phyloP scores from a whole-genome alignment of 164 flowering plant species.

The Houttuynia cordata region DNA sequence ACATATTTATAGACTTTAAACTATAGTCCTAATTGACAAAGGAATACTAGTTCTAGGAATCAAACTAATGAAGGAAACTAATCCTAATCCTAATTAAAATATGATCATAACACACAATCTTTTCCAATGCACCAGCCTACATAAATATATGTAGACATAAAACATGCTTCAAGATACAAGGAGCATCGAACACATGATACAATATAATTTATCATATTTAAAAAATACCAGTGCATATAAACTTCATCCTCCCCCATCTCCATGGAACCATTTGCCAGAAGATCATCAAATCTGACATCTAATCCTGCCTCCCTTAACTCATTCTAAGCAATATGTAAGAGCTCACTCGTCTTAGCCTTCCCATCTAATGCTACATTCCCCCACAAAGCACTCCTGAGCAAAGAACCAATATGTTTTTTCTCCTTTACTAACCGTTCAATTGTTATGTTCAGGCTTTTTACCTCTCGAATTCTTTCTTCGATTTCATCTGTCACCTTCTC shows the following conservation, averaged over 20 bases:
- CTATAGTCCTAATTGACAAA: too few species aligned
- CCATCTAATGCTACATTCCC: constrained; percentile 38
- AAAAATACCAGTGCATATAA: constrained; percentile 49
- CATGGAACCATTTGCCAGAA: constrained; percentile 20
- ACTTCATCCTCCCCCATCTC: constrained; percentile 65
- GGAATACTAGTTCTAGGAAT: too few species aligned
- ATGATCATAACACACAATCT: too few species aligned
- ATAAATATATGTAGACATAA: not conserved
- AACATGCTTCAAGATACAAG: not conserved
- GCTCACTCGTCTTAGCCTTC: constrained; percentile 40
- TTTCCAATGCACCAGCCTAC: too few species aligned
- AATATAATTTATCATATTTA: too few species aligned
- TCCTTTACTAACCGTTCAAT: constrained; percentile 55
- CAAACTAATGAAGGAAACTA: too few species aligned
- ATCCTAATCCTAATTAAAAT: too few species aligned
- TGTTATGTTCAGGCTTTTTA: constrained; percentile 51
- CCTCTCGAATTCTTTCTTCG: constrained; percentile 40
- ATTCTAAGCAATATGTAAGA: constrained; percentile 79
- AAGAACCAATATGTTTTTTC: constrained; percentile 78
- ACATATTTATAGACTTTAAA: too few species aligned
- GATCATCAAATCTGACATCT: constrained; percentile 41
- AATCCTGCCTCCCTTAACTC: constrained; percentile 71
- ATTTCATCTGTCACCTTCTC: constrained; percentile 43
- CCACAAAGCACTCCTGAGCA: constrained; percentile 81
- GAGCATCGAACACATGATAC: too few species aligned